These are phyloP conservation scores for Eruca vesicaria DNA, from an alignment of 441 rosid genomes.

Conservation along the genomic window DNA sequence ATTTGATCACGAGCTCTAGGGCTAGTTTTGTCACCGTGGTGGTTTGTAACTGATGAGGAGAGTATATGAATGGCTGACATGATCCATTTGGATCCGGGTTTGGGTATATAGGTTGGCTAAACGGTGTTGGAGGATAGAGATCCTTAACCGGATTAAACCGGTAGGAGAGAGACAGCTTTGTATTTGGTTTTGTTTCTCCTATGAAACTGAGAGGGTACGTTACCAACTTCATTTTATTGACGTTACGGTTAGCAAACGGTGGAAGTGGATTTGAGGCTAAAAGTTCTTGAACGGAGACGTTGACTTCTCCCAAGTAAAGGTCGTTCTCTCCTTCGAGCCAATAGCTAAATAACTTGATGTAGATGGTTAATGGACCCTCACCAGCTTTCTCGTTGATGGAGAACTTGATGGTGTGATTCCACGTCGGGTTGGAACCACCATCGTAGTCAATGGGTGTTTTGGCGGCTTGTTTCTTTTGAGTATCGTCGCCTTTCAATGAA, in stretches of 20 bases:
- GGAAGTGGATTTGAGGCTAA: not conserved
- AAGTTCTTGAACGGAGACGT: not conserved
- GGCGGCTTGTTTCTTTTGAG: not conserved
- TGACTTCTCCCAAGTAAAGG: not conserved
- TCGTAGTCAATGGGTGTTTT: not conserved
- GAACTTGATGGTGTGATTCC: not conserved
- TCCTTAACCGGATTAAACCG: not conserved
- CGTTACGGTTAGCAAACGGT: not conserved
- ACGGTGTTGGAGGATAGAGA: not conserved
- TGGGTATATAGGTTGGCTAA: not conserved
- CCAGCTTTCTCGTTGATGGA: not conserved
- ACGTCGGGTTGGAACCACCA: not conserved
- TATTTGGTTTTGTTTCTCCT: not conserved
- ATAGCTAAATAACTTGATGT: not conserved
- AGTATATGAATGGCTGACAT: not conserved
- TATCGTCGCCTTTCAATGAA: not conserved
- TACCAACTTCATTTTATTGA: not conserved
- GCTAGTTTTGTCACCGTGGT: not conserved
- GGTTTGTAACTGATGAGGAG: not conserved
- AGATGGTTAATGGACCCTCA: not conserved
- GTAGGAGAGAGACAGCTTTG: not conserved
- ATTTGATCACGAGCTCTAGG: constrained; percentile 42
- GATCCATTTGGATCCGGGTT: not conserved
- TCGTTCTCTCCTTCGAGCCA: not conserved
- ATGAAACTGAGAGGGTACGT: not conserved